Conservation (phyloP, 2,329 filamentous ascomycete species). For the Sporothrix phasma region DNA sequence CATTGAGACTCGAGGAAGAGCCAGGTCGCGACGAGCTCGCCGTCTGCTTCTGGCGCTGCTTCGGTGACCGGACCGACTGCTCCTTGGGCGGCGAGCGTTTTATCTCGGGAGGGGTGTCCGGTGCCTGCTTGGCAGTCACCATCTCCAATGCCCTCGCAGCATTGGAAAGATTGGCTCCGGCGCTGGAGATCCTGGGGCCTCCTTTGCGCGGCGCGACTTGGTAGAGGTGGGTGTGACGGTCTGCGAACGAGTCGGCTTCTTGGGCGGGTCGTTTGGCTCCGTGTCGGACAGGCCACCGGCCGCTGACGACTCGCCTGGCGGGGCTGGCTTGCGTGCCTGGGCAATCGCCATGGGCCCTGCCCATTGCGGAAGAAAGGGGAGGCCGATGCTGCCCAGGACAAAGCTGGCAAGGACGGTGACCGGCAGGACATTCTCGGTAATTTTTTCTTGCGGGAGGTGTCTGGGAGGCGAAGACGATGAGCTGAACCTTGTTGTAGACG, state of each 20-base stretch:
- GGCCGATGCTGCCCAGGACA: constrained; percentile 64
- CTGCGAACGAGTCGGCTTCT: constrained; percentile 55
- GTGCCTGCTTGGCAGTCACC: constrained; percentile 18
- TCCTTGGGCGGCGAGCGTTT: constrained; percentile 11
- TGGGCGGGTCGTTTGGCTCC: constrained; percentile 19
- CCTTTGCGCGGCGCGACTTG: constrained; percentile 39
- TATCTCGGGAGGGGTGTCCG: constrained; percentile 12
- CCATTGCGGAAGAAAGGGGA: constrained; percentile 66
- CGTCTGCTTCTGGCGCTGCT: constrained; percentile 11
- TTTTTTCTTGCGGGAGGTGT: constrained; percentile 62
- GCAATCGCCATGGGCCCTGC: constrained; percentile 73
- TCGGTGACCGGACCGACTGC: constrained; percentile 7
- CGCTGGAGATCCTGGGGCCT: constrained; percentile 23
- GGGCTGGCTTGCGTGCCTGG: constrained; percentile 66
- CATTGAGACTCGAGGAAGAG: constrained; percentile 27
- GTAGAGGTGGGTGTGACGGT: constrained; percentile 48
- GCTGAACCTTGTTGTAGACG: constrained; percentile 81
- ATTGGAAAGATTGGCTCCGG: constrained; percentile 8
- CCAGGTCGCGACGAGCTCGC: constrained; percentile 13
- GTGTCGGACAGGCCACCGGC: constrained; percentile 16
- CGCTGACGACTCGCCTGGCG: constrained; percentile 42
- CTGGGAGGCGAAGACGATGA: constrained; percentile 71
- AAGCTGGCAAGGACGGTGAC: constrained; percentile 74
- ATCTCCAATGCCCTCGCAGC: not conserved
- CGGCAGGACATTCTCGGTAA: constrained; percentile 71